phyloP scores from a whole-genome alignment of 345 rosid genomes.

The Noccaea bulbosa region DNA sequence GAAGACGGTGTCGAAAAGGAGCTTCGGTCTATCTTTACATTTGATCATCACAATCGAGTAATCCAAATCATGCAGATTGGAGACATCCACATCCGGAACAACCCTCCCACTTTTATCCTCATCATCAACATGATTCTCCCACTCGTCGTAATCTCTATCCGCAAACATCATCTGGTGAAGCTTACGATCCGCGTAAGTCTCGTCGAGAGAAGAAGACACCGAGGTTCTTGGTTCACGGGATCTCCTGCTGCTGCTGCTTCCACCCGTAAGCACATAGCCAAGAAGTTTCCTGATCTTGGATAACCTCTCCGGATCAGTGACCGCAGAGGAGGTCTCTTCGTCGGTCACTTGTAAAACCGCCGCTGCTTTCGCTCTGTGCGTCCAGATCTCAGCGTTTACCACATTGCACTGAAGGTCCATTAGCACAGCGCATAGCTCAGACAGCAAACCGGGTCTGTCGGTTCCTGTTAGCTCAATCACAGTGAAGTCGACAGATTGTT shows the following conservation, averaged over 20 bases:
- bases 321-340: constrained; percentile 61
- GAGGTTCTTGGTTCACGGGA: constrained; percentile 65
- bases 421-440: constrained; percentile 86
- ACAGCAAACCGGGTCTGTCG: constrained; percentile 85
- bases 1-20: constrained; percentile 84
- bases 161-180: constrained; percentile 98
- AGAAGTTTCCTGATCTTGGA: constrained; percentile 69
- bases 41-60: constrained; percentile 80
- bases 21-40: constrained; percentile 90
- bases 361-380: constrained; percentile 86
- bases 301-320: constrained; percentile 67
- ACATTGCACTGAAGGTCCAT: constrained; percentile 78
- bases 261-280: constrained; percentile 72
- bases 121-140: constrained; percentile 47
- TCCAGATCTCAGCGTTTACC: constrained; percentile 87
- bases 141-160: constrained; percentile 80
- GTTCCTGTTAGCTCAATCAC: constrained; percentile 82
- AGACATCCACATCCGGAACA: constrained; percentile 72
- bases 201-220: constrained; percentile 53
- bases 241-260: constrained; percentile 56
- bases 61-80: constrained; percentile 72
- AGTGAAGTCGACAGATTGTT: constrained; percentile 67
- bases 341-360: constrained; percentile 88
- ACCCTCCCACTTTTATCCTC: constrained; percentile 47
- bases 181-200: constrained; percentile 73